Percentiles rank a stretch among this genome's conserved stretches.
Conservation (phyloP, 305 asterid species). For the Andrographis paniculata region DNA sequence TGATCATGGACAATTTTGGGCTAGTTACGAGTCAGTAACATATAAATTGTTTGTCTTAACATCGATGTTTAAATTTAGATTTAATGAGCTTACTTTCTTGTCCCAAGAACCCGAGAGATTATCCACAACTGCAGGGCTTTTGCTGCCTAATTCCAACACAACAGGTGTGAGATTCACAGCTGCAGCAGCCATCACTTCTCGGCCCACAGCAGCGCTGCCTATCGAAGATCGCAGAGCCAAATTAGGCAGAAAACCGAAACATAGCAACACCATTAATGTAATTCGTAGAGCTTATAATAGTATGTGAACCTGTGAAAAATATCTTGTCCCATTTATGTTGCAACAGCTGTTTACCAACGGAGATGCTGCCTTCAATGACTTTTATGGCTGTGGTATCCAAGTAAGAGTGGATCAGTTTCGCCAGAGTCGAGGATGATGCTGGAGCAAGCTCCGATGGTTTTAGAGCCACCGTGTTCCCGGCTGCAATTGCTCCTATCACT, state of each 20-base stretch:
- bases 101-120: slow-evolving; percentile 53
- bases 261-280: not conserved
- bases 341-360: slow-evolving; percentile 42
- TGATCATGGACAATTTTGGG: too few species aligned
- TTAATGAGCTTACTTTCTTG: slow-evolving; percentile 28
- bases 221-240: not conserved
- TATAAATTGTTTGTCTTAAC: too few species aligned
- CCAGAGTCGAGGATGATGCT: slow-evolving; percentile 49
- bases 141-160: slow-evolving; percentile 66
- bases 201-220: slow-evolving; percentile 57
- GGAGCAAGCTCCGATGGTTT: slow-evolving; percentile 85
- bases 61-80: not conserved
- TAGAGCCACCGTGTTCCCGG: slow-evolving; percentile 57
- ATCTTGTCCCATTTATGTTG: slow-evolving; percentile 80
- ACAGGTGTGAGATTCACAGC: slow-evolving; percentile 71
- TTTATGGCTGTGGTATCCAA: slow-evolving; percentile 53
- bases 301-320: slow-evolving; percentile 58
- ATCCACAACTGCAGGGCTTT: slow-evolving; percentile 71
- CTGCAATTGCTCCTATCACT: slow-evolving; percentile 75
- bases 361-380: slow-evolving; percentile 59
- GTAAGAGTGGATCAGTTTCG: slow-evolving; percentile 30
- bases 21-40: too few species aligned
- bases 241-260: not conserved
- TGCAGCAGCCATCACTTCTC: slow-evolving; percentile 55
- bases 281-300: too few species aligned